Evolutionary conservation across 768 basidiomycete species (phyloP), one percentile per base, ranked within the genome.

Genomic region (Dentipellis sp.): DNA sequence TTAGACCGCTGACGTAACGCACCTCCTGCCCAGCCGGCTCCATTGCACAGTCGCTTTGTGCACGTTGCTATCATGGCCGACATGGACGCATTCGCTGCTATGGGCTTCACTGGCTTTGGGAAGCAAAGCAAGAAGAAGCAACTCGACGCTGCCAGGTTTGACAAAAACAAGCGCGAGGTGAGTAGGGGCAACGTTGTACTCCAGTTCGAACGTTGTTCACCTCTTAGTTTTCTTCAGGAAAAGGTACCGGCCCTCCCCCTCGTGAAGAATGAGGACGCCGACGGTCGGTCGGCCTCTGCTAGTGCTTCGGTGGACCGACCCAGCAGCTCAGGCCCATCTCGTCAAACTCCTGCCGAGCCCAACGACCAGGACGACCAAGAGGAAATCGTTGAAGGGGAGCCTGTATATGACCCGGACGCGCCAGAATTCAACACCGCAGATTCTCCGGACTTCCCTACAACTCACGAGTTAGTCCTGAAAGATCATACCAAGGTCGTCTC

Each of bases 401-500:
- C 67, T 2, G 69, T 69, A 48, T 71, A 66, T 57, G 70, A 70
- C 56, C 66, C 64, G 35, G 67, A 69, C 35, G 80, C 81, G 45
- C 70, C 71, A 17, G 66, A 68, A 50, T 67, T 68, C 46, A 72
- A 75, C 55, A 76, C 78, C 50, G 71, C 71, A 10, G 80, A 81
- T 55, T 64, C 72, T 45, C 80, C 83, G 46, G 75, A 77, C 53
- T 90, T 95, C 66, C 97, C 97, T 19, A 80, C 84, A 34, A 87
- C 92, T 6, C 95, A 98, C 67, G 94, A 98, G 74, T 80, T 95
- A 55, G 71, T 82, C 10, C 78, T 98, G 66, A 97, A 95, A 70
- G 94, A 98, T 71, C 97, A 99, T 67, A 86, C 81, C 12, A 99
- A 98, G 74, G 92, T 97, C 53, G 84, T 98, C 17, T 92, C 94